Base-by-base conservation (phyloP, 1,284 basidiomycete genomes). In the Fomes fomentarius region DNA sequence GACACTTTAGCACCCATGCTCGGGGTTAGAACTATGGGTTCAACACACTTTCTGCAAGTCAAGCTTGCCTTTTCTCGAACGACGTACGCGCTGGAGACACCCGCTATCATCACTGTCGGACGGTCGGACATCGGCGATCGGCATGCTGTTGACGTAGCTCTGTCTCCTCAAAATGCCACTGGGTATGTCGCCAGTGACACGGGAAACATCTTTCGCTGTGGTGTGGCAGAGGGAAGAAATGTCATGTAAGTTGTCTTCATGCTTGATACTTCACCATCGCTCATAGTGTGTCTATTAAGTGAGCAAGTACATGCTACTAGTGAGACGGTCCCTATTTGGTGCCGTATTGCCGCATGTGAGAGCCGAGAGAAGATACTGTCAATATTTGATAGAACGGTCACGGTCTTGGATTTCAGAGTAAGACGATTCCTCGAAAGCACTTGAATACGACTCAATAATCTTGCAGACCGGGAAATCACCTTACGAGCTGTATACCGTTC, bases 371-470 rank as follows among this genome's bases (percentile, higher is more conserved):
- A 61, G 68, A 24, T 67, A 60, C 39, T 75, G 58, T 50, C 66
- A 67, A 54, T 72, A 4, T 75, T 74, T 8, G 64, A 60, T 21
- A 70, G 64, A 33, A 50, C 40, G 6, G 63, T 80, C 11, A 63
- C 67, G 37, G 67, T 74, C 21, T 49, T 80, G 17, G 84, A 86
- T 64, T 69, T 80, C 22, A 70, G 84, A 54, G 84, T 85, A 35
- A 50, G 61, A 22, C 50, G 54, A 3, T n/a, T 7, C 33, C 3
- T n/a, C 24, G 38, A 26, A 9, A 30, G 22, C 21, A 6, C 7
- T 3, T 14, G n/a, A 6, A 28, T 21, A 10, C 24, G n/a, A 11
- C 37, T 63, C 25, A 52, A 47, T 5, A 54, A n/a, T 19, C 22
- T 15, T 38, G 28, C n/a, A 74, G 73, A 61, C 64, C 26, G 60